A percentile compares a stretch with the other conserved stretches of the same genome.
Conservation (phyloP, 495 filamentous ascomycete species). For the Monascus purpureus region DNA sequence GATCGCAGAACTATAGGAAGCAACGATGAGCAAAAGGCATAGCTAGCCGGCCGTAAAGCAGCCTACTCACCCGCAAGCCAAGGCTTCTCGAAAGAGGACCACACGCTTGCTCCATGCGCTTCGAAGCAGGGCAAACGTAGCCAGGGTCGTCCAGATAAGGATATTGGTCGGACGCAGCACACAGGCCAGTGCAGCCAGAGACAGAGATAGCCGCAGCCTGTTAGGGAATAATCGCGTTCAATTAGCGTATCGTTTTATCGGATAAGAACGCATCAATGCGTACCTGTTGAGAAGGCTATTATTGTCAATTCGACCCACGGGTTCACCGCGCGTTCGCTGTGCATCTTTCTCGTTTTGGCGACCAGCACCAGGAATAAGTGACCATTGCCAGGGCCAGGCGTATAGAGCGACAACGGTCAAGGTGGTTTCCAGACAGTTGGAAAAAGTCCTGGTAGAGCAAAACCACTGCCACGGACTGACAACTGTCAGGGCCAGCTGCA, state of each 20-base stretch:
- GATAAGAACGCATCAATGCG: too few species aligned
- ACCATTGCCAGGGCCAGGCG: constrained; percentile 77
- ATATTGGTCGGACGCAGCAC: constrained; percentile 83
- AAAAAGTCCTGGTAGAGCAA: constrained; percentile 82
- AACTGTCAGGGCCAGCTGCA: constrained; percentile 48
- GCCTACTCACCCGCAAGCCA: constrained; percentile 50
- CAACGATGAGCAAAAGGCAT: not conserved
- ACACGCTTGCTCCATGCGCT: constrained; percentile 26
- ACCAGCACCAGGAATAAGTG: constrained; percentile 8
- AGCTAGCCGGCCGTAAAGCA: not conserved
- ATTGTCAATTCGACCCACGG: not conserved
- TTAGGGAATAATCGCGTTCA: too few species aligned
- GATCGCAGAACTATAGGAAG: constrained; percentile 29
- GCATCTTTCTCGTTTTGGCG: constrained; percentile 6
- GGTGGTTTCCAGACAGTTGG: constrained; percentile 84
- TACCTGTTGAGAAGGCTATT: constrained; percentile 5
- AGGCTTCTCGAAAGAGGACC: constrained; percentile 44
- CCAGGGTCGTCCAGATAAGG: constrained; percentile 62
- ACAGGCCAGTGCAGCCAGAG: constrained; percentile 69
- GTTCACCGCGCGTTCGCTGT: constrained; percentile 2
- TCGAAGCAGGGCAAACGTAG: constrained; percentile 29
- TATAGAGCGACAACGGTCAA: constrained; percentile 68
- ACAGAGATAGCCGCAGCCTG: constrained; percentile 50
- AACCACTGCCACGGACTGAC: constrained; percentile 96
- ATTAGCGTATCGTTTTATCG: too few species aligned